These are phyloP conservation scores for Ormosia emarginata DNA, from an alignment of 306 rosid species.

Conservation along the genomic window DNA sequence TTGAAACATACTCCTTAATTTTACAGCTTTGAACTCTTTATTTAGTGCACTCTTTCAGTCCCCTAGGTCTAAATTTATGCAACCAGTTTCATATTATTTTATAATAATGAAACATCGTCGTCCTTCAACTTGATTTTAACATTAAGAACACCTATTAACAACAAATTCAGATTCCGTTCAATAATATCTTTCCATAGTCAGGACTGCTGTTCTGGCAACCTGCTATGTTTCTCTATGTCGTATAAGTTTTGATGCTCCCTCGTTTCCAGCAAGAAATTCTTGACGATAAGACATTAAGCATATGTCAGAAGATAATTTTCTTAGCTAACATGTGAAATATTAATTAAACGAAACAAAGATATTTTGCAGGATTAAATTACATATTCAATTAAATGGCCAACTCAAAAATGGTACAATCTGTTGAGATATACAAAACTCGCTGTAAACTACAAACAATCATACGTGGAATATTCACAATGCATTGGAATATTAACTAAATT, in stretches of 20 bases:
- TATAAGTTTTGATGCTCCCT: background rate
- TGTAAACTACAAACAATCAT: slow-evolving; percentile 56
- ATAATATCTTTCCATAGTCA: background rate
- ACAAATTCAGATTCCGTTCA: background rate
- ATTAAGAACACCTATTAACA: background rate
- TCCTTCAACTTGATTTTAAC: background rate
- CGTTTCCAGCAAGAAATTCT: background rate
- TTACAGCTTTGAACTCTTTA: background rate
- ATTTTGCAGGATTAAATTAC: slow-evolving; percentile 28
- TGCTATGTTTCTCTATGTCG: background rate
- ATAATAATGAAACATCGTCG: background rate
- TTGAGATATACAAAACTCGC: slow-evolving; percentile 69
- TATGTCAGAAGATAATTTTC: slow-evolving; percentile 2
- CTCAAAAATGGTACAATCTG: slow-evolving; percentile 52
- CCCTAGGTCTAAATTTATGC: background rate
- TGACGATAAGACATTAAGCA: background rate
- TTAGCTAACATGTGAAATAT: slow-evolving; percentile 6
- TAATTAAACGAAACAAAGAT: background rate
- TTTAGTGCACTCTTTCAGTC: background rate
- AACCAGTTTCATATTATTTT: background rate
- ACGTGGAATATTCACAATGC: no score
- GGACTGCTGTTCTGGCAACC: background rate
- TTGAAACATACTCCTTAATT: background rate
- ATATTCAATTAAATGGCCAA: slow-evolving; percentile 52
- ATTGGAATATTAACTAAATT: no score